phyloP scores from a whole-genome alignment of 345 rosid genomes.

The Eucalyptus decipiens region DNA sequence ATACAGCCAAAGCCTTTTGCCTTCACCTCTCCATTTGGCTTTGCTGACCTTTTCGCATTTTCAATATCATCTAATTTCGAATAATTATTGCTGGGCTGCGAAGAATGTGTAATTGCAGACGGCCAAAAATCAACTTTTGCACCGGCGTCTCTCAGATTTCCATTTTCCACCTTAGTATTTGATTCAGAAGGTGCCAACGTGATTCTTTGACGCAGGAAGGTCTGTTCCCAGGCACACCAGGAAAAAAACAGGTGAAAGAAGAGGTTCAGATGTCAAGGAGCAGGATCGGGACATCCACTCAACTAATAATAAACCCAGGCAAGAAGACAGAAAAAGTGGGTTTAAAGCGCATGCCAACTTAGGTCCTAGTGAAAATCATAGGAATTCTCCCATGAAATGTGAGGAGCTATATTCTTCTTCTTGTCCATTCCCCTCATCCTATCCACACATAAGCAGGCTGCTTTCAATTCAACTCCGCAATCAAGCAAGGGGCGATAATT shows the following conservation, averaged over 20 bases:
- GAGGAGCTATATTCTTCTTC: background rate
- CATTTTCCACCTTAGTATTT: background rate
- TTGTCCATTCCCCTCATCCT: background rate
- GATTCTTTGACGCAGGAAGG: constrained; percentile 85
- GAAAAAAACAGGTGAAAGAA: background rate
- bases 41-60: background rate
- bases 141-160: background rate
- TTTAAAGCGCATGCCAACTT: background rate
- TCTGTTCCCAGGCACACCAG: constrained; percentile 14
- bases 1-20: background rate
- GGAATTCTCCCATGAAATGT: background rate
- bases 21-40: background rate
- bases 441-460: background rate
- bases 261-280: background rate
- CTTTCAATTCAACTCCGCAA: background rate
- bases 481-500: background rate
- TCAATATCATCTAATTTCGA: background rate
- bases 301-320: background rate
- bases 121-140: background rate
- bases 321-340: background rate
- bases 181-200: constrained; percentile 43
- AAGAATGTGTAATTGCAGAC: background rate
- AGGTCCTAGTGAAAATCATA: background rate
- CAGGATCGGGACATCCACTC: background rate
- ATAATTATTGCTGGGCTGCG: background rate